Conservation (phyloP, 2,329 filamentous ascomycete genomes). For the Microascus cirrosus region DNA sequence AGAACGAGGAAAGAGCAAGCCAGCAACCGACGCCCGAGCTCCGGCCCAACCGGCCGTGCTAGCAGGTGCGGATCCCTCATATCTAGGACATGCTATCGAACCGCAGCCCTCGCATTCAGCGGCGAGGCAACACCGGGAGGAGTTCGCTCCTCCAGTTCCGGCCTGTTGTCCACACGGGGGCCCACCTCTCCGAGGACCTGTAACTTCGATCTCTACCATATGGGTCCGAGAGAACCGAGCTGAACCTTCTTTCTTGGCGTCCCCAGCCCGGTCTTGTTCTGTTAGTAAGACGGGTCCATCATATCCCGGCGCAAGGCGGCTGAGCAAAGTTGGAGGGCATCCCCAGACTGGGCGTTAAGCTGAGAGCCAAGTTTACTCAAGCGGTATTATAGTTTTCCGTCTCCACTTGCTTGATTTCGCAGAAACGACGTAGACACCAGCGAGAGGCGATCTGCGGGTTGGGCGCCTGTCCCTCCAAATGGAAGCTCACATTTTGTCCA, state of each 20-base stretch:
- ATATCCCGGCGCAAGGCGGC: neutral
- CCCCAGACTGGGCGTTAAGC: too few relatives aligned
- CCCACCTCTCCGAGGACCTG: neutral
- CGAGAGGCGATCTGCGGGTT: too few relatives aligned
- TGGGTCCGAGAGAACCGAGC: neutral
- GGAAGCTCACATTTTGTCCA: too few relatives aligned
- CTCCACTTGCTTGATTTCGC: too few relatives aligned
- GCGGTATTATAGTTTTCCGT: too few relatives aligned
- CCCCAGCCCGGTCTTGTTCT: neutral
- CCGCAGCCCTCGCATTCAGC: neutral
- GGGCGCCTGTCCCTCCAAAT: too few relatives aligned
- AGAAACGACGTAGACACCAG: too few relatives aligned
- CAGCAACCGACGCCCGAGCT: neutral
- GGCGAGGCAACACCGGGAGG: neutral
- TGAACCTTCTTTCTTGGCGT: neutral
- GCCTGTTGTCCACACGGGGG: neutral
- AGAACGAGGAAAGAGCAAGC: neutral
- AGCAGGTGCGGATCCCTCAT: neutral
- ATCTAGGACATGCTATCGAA: neutral
- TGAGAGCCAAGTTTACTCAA: too few relatives aligned
- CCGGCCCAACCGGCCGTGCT: neutral
- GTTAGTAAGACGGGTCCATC: neutral
- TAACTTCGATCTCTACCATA: neutral
- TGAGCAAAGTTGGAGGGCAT: neutral
- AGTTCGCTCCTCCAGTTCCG: neutral